Evolutionary conservation across 106 monocot genomes (phyloP), one percentile per base, ranked within the genome.

Genomic region (Dioscorea zingiberensis): DNA sequence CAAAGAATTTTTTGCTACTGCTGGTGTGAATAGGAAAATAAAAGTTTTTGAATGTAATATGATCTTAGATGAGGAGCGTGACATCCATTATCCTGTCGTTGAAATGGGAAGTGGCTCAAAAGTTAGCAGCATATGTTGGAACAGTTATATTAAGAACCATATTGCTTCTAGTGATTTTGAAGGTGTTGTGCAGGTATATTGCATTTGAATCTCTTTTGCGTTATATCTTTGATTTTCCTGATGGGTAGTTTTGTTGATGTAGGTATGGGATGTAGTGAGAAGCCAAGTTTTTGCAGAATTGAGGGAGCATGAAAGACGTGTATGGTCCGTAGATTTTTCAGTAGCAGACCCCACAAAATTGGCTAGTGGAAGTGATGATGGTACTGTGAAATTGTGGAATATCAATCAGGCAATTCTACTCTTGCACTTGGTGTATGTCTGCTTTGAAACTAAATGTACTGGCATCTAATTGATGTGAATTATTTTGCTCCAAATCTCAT

Each of bases 111-210:
- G 81, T 51, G 75, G 67, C 68, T 85, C 88, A 27, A 97, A 84
- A 70, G 49, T 97, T 21, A 97, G 97, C 70, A 84, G 76, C 79
- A 62, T 92, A 66, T 97, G 88, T 55, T 97, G 97, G 97, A 97
- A 97, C 60, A 69, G 80, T 32, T 92, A 92, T 58, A 84, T 97
- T 48, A 97, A 97, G 79, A 97, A 72, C 72, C 97, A 92, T 69
- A 92, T 97, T 61, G 97, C 97, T 60, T 97, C 97, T 21, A 97
- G 97, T 74, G 97, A 97, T 51, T 97, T 97, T 56, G 92, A 97
- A 67, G 97, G 92, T 30, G 82, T 78, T 72, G 84, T 97, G 54
- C 97, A 97, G 97, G 97, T 97, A 62, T 3, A 29, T 44, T 29
- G 53, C 25, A 19, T 23, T 21, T 58, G 25, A 8, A 44, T 58